A percentile compares a stretch with the other conserved stretches of the same genome.
Conservation (phyloP, 2,329 filamentous ascomycete species). For the Nigrograna mackinnonii region DNA sequence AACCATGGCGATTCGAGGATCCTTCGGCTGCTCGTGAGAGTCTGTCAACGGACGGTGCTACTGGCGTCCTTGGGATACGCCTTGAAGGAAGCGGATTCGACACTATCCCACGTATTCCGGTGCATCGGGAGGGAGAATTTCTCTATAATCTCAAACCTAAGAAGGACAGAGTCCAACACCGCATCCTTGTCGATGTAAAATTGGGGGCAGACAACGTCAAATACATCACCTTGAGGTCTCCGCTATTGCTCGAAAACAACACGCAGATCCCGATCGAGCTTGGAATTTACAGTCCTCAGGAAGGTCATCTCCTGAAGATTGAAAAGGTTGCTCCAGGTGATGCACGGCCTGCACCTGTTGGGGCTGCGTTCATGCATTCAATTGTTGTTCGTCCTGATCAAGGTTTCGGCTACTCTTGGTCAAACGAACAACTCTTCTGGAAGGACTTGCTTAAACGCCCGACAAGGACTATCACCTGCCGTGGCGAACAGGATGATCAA, state of each 20-base stretch:
- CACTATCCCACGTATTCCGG: conserved; percentile 80
- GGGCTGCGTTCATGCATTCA: conserved; percentile 87
- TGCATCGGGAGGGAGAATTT: conserved; percentile 93
- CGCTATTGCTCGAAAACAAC: conserved; percentile 89
- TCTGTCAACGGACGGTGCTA: conserved; percentile 79
- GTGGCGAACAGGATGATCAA: conserved; percentile 78
- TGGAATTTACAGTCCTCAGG: conserved; percentile 83
- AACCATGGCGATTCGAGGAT: conserved; percentile 95
- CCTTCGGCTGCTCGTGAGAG: conserved; percentile 96
- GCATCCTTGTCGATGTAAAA: conserved; percentile 87
- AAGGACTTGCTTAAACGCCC: conserved; percentile 83
- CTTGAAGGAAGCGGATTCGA: conserved; percentile 96
- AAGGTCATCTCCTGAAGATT: conserved; percentile 92
- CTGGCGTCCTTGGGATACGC: conserved; percentile 77
- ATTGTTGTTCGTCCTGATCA: conserved; percentile 88
- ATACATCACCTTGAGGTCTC: conserved; percentile 93
- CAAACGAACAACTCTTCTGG: conserved; percentile 88
- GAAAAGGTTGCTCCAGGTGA: conserved; percentile 96
- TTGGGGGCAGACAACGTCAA: conserved; percentile 96
- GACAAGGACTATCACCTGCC: conserved; percentile 85
- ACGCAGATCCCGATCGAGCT: conserved; percentile 96
- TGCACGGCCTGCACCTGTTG: conserved; percentile 85
- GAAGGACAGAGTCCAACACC: conserved; percentile 82
- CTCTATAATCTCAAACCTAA: conserved; percentile 88
- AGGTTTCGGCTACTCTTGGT: conserved; percentile 97